Base-by-base conservation (phyloP, 2,329 filamentous ascomycete species). In the Lizonia empirigonia region DNA sequence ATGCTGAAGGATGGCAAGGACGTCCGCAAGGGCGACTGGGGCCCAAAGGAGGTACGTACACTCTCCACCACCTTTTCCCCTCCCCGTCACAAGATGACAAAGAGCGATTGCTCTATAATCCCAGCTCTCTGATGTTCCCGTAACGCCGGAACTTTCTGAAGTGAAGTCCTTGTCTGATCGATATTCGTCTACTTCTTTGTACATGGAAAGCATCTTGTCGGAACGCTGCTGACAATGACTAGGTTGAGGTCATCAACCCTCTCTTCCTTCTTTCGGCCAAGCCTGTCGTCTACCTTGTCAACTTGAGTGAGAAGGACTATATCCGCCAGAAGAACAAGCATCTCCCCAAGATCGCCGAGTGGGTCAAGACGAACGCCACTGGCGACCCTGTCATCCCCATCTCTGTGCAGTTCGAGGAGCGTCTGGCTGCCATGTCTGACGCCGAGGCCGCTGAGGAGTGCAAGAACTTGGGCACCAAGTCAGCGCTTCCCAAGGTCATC, bases 241-340 rank as follows among this genome's bases (percentile, higher is more conserved):
- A 99, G 94, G 87, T 99, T 74, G 94, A 99, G 78, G 86, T 91
- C 64, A 97, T 99, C 79, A 99, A 99, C 81, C 90, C 92, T 68
- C 85, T 99, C 20, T 89, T 96, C 79, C 87, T 99, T 52, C 85
- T 99, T 53, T 91, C 91, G 29, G 94, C 95, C 61, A 99, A 99
- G 80, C 93, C 94, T 3, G 92, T 97, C 50, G 93, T 99, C 63
- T 97, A 91, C 80, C 83, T 99, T 34, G 90, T 97, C 79, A 99
- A 99, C 80, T 80, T 99, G 56, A 96, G 91, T 58, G 95, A 99
- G 80, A 92, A 86, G 77, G 94, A 99, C 77, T 99, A 92, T 76
- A 87, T 97, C 71, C 89, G 94, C 70, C 94, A 97, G 81, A 99
- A 97, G 88, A 99, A 99, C 85, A 99, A 99, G 86, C 86, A 99